These are phyloP conservation scores for Pouteria glomerata DNA, from an alignment of 148 eudicot species.

Conservation along the genomic window DNA sequence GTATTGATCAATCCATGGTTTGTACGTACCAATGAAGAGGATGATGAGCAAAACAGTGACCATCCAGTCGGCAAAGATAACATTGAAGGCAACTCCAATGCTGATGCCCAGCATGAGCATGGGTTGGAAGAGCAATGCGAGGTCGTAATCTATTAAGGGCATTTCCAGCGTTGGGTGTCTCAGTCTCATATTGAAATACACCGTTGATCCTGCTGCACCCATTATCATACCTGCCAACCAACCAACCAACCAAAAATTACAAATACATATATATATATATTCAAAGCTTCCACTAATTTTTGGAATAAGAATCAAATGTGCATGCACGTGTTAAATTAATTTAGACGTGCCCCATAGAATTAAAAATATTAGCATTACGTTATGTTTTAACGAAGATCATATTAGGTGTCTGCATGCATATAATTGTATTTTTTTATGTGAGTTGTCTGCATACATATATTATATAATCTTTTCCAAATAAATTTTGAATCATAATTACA, in stretches of 20 bases:
- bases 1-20: too few relatives aligned
- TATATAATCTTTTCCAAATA: not conserved
- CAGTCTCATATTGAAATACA: conserved; percentile 46
- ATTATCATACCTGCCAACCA: conserved; percentile 78
- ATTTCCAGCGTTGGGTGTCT: conserved; percentile 60
- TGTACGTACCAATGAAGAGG: conserved; percentile 57
- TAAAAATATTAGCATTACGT: too few relatives aligned
- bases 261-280: too few relatives aligned
- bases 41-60: conserved; percentile 63
- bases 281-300: too few relatives aligned
- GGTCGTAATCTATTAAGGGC: conserved; percentile 65
- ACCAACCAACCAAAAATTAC: too few relatives aligned
- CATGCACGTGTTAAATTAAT: too few relatives aligned
- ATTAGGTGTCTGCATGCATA: too few relatives aligned
- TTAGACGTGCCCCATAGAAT: too few relatives aligned
- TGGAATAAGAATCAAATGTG: too few relatives aligned
- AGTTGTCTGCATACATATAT: not conserved
- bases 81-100: conserved; percentile 60
- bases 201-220: conserved; percentile 68
- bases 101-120: conserved; percentile 76
- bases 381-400: too few relatives aligned
- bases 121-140: conserved; percentile 66
- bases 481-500: not conserved
- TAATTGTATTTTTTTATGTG: not conserved
- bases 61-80: conserved; percentile 74